A percentile compares a stretch with the other conserved stretches of the same genome.
phyloP scores from a whole-genome alignment of 805 yeast species.

The Metschnikowia colocasiae region DNA sequence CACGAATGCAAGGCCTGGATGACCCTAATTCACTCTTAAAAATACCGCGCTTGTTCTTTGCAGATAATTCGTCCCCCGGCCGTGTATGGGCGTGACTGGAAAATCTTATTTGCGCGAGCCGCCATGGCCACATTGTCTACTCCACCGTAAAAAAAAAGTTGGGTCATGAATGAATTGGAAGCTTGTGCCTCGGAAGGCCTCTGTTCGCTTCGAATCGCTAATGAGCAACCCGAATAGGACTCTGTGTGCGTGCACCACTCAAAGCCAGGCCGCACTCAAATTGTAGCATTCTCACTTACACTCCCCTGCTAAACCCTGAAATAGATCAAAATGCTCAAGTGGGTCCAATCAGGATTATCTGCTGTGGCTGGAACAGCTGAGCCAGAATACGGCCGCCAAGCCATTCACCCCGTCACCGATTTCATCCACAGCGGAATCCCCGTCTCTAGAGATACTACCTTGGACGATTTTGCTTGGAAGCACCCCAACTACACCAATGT shows the following conservation, averaged over 20 bases:
- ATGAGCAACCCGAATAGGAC: neutral
- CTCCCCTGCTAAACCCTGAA: neutral
- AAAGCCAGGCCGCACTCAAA: neutral
- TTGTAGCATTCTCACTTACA: neutral
- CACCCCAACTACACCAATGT: conserved; percentile 81
- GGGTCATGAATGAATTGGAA: neutral
- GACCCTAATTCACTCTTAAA: neutral
- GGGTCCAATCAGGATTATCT: conserved; percentile 85
- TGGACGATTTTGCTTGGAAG: conserved; percentile 73
- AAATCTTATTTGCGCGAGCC: neutral
- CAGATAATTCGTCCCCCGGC: neutral
- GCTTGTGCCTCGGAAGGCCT: neutral
- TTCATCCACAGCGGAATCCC: conserved; percentile 38
- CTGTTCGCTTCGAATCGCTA: neutral
- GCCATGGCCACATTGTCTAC: neutral
- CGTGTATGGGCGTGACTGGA: neutral
- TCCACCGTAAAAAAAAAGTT: neutral
- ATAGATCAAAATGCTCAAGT: conserved; percentile 55
- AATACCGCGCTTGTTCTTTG: neutral
- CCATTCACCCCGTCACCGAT: conserved; percentile 79
- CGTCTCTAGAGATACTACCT: conserved; percentile 49
- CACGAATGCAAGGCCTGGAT: conserved; percentile 1
- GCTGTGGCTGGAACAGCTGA: conserved; percentile 97
- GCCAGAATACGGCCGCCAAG: conserved; percentile 93
- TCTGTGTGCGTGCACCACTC: conserved; percentile 1